Conservation (phyloP, 305 asterid genomes). For the Petunia hybrid region DNA sequence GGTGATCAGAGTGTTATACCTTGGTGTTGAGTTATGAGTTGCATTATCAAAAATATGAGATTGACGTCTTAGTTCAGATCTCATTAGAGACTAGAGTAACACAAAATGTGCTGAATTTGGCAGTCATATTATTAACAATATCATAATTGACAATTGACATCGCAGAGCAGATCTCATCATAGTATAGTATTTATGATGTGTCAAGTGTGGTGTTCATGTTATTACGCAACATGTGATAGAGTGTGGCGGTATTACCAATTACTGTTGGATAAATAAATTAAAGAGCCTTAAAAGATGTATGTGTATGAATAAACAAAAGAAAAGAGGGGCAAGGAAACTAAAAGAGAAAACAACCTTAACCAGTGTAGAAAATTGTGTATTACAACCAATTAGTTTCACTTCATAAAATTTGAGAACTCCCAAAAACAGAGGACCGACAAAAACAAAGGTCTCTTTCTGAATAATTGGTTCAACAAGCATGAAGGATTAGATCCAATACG, state of each 20-base stretch:
- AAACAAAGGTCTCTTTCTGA: conserved; percentile 1
- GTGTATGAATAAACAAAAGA: too few relatives aligned
- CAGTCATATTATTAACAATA: neutral
- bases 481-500: neutral
- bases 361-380: neutral
- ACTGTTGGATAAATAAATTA: too few relatives aligned
- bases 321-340: too few relatives aligned
- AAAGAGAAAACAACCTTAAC: neutral
- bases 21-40: too few relatives aligned
- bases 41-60: neutral
- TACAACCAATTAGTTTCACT: neutral
- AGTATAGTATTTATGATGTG: neutral
- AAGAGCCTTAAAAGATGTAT: too few relatives aligned
- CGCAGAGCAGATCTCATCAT: neutral
- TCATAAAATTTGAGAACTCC: neutral
- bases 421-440: neutral
- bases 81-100: neutral
- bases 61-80: neutral
- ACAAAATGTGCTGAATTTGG: neutral
- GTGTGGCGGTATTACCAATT: neutral
- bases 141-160: neutral
- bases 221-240: neutral
- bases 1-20: too few relatives aligned
- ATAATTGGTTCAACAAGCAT: conserved; percentile 24
- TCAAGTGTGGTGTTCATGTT: neutral